Base-by-base conservation (phyloP, 495 filamentous ascomycete genomes). In the Collariella sp. region DNA sequence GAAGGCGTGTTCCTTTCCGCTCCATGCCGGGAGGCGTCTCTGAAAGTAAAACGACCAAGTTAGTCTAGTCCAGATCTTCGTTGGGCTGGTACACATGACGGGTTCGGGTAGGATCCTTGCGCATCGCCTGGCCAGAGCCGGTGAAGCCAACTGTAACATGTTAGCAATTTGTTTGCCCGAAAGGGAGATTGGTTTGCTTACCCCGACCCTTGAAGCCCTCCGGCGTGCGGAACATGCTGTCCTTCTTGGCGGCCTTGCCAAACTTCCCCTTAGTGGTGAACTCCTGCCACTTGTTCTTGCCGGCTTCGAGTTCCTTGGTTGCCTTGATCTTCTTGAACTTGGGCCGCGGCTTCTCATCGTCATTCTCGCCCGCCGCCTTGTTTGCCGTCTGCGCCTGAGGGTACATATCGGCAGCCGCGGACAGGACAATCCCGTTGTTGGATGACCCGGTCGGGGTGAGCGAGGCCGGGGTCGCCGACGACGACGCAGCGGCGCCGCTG, bases 191-290 rank as follows among this genome's bases (percentile, higher is more conserved):
- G 7, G 26, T 5, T 4, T 38, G 62, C 64, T 58, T 73, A 95
- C 91, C 91, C 84, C 89, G 78, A 43, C 87, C 89, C 59, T 88
- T 80, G 12, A 91, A 76, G 41, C 88, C 85, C 23, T 94, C 89
- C 0, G 87, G 87, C 2, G 91, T 95, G 23, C 94, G 81, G 62
- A 98, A 98, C 93, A 96, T 96, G 72, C 88, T 94, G 15, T 97
- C 90, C 75, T 95, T 96, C 72, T 88, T 89, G 42, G 66, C 63
- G n/a, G 71, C 59, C 68, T 87, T 89, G 43, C 82, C 86, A 36
- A 82, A 73, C 64, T 89, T 89, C 18, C 86, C 85, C 72, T 91
- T 95, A 59, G 74, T 75, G 36, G 80, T 83, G 66, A 94, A 98
- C 60, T 91, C 85, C 69, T 96, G 85, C 93, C 93, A 98, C 63